Conservation (phyloP, 108 stramenopile species). For the Fistulifera pelliculosa region DNA sequence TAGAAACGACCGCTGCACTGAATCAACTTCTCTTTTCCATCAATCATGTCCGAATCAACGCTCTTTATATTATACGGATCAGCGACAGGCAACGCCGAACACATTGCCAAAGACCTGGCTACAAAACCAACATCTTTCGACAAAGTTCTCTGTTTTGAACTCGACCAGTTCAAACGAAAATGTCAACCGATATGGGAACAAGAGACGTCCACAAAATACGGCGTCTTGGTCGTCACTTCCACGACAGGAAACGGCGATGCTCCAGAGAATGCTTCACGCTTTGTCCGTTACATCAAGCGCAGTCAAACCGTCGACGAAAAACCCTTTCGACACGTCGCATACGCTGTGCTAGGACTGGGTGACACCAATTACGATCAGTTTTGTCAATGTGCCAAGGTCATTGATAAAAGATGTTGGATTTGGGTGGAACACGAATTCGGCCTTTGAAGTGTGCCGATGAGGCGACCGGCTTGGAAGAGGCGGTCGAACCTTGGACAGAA, state of each 20-base stretch:
- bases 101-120: conserved; percentile 67
- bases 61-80: conserved; percentile 74
- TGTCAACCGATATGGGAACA: conserved; percentile 14
- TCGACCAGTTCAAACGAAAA: conserved; percentile 57
- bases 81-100: conserved; percentile 81
- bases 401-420: conserved; percentile 57
- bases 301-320: conserved; percentile 20
- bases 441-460: conserved; percentile 80
- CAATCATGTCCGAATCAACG: conserved; percentile 21
- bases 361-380: conserved; percentile 89
- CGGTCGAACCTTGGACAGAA: conserved; percentile 78
- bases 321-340: conserved; percentile 46
- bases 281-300: conserved; percentile 61
- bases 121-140: conserved; percentile 14
- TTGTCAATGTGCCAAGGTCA: conserved; percentile 56
- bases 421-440: conserved; percentile 54
- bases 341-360: conserved; percentile 74
- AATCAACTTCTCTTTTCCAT: too few relatives aligned
- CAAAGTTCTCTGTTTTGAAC: conserved; percentile 40
- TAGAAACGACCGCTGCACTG: too few relatives aligned
- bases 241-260: conserved; percentile 93
- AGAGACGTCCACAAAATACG: conserved; percentile 37
- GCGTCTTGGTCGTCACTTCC: conserved; percentile 57
- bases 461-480: conserved; percentile 75
- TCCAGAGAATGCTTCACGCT: conserved; percentile 79